Evolutionary conservation across 2,329 filamentous ascomycete genomes (phyloP), one percentile per base, ranked within the genome.

Genomic region (Phyllosticta citribraziliensis): DNA sequence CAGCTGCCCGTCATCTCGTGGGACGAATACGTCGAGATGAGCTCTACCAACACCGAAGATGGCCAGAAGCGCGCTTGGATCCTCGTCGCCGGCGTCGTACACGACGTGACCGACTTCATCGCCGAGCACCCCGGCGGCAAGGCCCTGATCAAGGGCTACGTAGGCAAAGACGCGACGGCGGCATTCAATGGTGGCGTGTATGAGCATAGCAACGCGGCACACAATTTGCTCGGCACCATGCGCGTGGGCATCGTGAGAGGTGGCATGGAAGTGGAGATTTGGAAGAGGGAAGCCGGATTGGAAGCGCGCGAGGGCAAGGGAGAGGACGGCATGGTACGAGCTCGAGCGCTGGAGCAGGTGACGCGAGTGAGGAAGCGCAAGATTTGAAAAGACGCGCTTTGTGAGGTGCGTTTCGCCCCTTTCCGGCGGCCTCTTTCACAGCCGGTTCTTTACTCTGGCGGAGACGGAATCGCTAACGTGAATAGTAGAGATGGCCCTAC

Each of bases 141-240:
- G 80, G 88, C 89, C 52, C 87, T 95, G 78, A 94, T 95, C 78
- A 84, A 79, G 66, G 88, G 87, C 27, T 89, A 86, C 57, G 83
- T 95, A 62, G 90, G 90, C 73, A 94, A 94, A 80, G 90, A 95
- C 65, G 89, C 89, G 60, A 94, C 90, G 17, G 88, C 89, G 68
- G 90, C 92, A 77, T 95, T 95, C 84, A 95, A 95, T 75, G 90
- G 90, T 66, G 90, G 90, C 77, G 88, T 95, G 64, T 95, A 95
- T 79, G 84, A 88, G 74, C 90, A 95, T 80, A 91, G 87, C 73
- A 95, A 95, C 77, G 90, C 89, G 61, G 90, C 90, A 40, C 90
- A 95, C 81, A 95, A 95, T 78, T 76, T 94, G 64, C 82, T 95
- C 65, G 91, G 88, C 8, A 94, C 89, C 67, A 94, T 94, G 89